Conservation (phyloP, 2,329 filamentous ascomycete species). For the Talaromyces sp. region DNA sequence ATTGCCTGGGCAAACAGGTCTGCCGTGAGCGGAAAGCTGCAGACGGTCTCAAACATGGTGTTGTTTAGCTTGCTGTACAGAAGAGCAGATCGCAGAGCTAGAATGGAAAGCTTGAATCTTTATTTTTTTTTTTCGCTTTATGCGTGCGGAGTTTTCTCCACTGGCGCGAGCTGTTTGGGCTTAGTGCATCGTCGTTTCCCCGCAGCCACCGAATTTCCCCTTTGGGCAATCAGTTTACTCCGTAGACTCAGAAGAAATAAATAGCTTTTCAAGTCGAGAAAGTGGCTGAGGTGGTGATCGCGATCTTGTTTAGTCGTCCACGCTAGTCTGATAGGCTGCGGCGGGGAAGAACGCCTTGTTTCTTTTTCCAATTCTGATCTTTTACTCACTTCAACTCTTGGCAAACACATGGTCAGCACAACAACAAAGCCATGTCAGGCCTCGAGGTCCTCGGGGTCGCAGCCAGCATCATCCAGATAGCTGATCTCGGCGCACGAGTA, state of each 20-base stretch:
- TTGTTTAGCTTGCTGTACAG: neutral
- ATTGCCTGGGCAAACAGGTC: slow-evolving; percentile 86
- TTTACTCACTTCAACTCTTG: neutral
- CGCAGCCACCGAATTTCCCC: neutral
- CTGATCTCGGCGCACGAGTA: slow-evolving; percentile 23
- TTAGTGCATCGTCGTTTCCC: neutral
- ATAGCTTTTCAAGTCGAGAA: neutral
- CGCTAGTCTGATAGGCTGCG: neutral
- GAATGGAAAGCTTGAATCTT: neutral
- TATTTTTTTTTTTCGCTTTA: neutral
- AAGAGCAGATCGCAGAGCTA: neutral
- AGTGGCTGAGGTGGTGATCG: neutral
- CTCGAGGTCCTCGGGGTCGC: slow-evolving; percentile 19
- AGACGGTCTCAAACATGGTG: slow-evolving; percentile 82
- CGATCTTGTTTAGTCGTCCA: neutral
- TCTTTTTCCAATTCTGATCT: neutral
- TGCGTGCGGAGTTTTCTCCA: neutral
- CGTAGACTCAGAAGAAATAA: neutral
- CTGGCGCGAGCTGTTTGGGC: neutral
- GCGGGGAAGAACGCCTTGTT: neutral
- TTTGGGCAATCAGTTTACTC: neutral
- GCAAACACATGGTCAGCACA: neutral
- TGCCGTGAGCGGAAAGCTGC: slow-evolving; percentile 75
- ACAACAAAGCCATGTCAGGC: slow-evolving; percentile 14
- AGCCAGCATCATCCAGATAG: slow-evolving; percentile 25